Conservation (phyloP, 2,329 filamentous ascomycete genomes). For the Onygena corvina region DNA sequence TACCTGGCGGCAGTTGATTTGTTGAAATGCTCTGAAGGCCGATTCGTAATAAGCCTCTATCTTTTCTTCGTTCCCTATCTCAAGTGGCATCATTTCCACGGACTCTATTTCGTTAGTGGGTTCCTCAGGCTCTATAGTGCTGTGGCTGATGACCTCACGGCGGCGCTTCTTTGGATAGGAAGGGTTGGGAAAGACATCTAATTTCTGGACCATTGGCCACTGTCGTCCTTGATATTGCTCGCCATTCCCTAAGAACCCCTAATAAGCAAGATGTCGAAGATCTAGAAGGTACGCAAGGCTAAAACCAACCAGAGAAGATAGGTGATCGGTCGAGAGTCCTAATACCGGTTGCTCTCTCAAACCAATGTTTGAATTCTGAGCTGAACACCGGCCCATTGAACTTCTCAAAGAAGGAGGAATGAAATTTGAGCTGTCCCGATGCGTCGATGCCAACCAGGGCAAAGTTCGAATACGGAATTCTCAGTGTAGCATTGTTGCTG, state of each 20-base stretch:
- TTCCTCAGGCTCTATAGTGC: neutral
- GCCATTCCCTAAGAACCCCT: neutral
- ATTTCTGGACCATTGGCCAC: neutral
- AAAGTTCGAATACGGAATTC: slow-evolving; percentile 12
- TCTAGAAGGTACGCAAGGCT: neutral
- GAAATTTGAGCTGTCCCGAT: slow-evolving; percentile 11
- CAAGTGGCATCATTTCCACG: slow-evolving; percentile 16
- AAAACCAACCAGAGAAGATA: neutral
- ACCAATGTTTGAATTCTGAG: slow-evolving; percentile 11
- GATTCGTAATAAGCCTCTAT: slow-evolving; percentile 31
- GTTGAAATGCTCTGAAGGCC: slow-evolving; percentile 35
- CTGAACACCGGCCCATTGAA: slow-evolving; percentile 12
- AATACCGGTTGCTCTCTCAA: slow-evolving; percentile 9
- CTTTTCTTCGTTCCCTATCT: slow-evolving; percentile 31
- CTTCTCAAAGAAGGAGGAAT: slow-evolving; percentile 12
- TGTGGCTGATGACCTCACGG: neutral
- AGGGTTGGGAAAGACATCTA: slow-evolving; percentile 3
- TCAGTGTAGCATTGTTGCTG: neutral
- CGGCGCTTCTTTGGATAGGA: neutral
- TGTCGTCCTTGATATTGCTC: slow-evolving; percentile 2
- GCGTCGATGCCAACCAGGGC: slow-evolving; percentile 13
- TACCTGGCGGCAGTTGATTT: slow-evolving; percentile 35
- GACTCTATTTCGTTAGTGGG: slow-evolving; percentile 15
- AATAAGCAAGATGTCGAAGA: neutral
- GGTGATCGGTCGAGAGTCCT: slow-evolving; percentile 1